A percentile compares a stretch with the other conserved stretches of the same genome.
Evolutionary conservation across 352 stramenopile species (phyloP).

Genomic region (Phytophthora palmivora): DNA sequence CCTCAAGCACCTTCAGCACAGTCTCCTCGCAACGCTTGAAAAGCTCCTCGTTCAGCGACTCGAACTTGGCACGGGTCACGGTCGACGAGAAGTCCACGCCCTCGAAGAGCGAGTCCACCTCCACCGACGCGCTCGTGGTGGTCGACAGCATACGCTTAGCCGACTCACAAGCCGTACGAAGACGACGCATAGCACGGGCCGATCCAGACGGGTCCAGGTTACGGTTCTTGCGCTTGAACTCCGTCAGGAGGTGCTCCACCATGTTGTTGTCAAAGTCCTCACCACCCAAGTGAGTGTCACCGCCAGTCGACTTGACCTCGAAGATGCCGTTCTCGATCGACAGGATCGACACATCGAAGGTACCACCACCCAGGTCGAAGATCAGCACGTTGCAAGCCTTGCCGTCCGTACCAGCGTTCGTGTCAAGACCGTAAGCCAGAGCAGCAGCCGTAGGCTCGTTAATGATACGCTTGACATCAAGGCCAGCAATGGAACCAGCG

Average conservation of each 20-base stretch:
- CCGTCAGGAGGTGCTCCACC: constrained; percentile 93
- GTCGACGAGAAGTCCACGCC: constrained; percentile 95
- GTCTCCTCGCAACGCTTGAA: constrained; percentile 90
- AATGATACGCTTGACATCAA: constrained; percentile 91
- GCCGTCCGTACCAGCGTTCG: constrained; percentile 77
- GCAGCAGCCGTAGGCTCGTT: constrained; percentile 97
- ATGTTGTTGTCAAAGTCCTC: constrained; percentile 97
- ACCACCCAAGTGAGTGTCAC: constrained; percentile 95
- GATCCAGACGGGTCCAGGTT: constrained; percentile 91
- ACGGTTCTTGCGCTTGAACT: constrained; percentile 95
- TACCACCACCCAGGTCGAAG: constrained; percentile 96
- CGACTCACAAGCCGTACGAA: constrained; percentile 97
- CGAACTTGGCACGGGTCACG: constrained; percentile 94
- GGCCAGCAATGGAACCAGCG: constrained; percentile 66
- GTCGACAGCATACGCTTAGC: constrained; percentile 97
- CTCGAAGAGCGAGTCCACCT: constrained; percentile 96
- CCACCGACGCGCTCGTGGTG: constrained; percentile 93
- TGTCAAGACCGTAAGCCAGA: constrained; percentile 96
- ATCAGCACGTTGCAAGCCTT: constrained; percentile 96
- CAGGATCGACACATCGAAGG: constrained; percentile 96
- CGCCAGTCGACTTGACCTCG: constrained; percentile 96
- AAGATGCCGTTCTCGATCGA: constrained; percentile 98
- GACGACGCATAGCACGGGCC: constrained; percentile 93
- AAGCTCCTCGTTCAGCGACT: constrained; percentile 86
- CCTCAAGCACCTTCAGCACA: constrained; percentile 70